These are phyloP conservation scores for Stentor coeruleus DNA, from an alignment of 73 alveolate genomes.

Conservation along the genomic window DNA sequence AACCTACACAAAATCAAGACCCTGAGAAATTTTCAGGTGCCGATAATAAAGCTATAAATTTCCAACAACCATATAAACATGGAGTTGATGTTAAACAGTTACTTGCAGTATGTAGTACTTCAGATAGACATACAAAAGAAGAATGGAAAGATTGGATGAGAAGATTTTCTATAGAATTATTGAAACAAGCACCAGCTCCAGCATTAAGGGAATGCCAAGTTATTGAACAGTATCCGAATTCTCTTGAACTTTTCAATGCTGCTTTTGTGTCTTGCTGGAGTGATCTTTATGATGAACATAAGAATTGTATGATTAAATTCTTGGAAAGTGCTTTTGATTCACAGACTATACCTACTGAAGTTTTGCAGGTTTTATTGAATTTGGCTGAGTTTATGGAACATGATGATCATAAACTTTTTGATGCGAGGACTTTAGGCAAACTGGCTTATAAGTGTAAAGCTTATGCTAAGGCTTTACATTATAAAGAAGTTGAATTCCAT, in stretches of 20 bases:
- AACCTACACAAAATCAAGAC: neutral
- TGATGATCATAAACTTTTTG: conserved; percentile 88
- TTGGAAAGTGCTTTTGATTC: conserved; percentile 64
- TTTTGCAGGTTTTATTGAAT: conserved; percentile 84
- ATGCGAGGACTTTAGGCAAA: conserved; percentile 81
- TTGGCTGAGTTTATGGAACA: conserved; percentile 95
- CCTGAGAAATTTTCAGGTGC: conserved; percentile 15
- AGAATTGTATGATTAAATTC: conserved; percentile 54
- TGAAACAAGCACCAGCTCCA: conserved; percentile 85
- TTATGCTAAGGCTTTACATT: conserved; percentile 96
- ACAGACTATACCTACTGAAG: conserved; percentile 69
- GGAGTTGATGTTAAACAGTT: conserved; percentile 3
- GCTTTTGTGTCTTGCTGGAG: conserved; percentile 90
- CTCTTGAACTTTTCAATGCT: conserved; percentile 82
- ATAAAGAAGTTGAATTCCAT: conserved; percentile 89
- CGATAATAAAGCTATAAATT: neutral
- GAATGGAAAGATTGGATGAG: conserved; percentile 97
- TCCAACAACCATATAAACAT: neutral
- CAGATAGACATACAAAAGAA: conserved; percentile 71
- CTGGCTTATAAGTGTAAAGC: conserved; percentile 96
- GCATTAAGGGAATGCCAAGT: conserved; percentile 76
- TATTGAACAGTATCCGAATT: conserved; percentile 82
- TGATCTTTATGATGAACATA: conserved; percentile 65
- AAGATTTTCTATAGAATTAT: conserved; percentile 66
- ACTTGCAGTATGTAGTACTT: conserved; percentile 56